Conservation (phyloP, 2,329 filamentous ascomycete genomes). For the Septoria linicola region DNA sequence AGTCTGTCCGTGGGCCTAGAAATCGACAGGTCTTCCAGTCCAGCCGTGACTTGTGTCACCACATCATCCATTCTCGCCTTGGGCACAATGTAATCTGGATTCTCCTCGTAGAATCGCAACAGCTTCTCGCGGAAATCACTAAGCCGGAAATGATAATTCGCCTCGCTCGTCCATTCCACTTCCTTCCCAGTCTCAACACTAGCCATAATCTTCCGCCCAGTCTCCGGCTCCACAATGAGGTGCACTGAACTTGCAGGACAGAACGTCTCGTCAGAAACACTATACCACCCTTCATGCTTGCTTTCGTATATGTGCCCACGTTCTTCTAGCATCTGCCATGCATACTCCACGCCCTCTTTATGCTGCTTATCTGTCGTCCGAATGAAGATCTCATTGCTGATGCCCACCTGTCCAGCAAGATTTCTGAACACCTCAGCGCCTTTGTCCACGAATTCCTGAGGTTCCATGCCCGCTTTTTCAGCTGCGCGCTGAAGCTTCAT, state of each 20-base stretch:
- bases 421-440: constrained; percentile 77
- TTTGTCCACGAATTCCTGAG: constrained; percentile 84
- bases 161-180: constrained; percentile 92
- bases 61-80: constrained; percentile 72
- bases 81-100: constrained; percentile 76
- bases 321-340: constrained; percentile 79
- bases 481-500: constrained; percentile 95
- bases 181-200: constrained; percentile 79
- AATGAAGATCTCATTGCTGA: constrained; percentile 83
- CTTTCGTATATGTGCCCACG: constrained; percentile 26
- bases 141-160: constrained; percentile 91
- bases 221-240: constrained; percentile 71
- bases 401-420: constrained; percentile 66
- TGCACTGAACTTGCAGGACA: constrained; percentile 77
- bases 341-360: constrained; percentile 78
- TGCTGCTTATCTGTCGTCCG: constrained; percentile 85
- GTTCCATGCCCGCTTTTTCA: constrained; percentile 64
- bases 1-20: constrained; percentile 77
- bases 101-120: constrained; percentile 73
- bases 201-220: constrained; percentile 78
- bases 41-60: constrained; percentile 69
- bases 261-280: constrained; percentile 93
- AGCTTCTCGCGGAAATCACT: constrained; percentile 78
- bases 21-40: constrained; percentile 83
- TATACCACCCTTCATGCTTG: constrained; percentile 79